These are phyloP conservation scores for Cylindrotheca fusiformis DNA, from an alignment of 108 stramenopile genomes.

Conservation along the genomic window DNA sequence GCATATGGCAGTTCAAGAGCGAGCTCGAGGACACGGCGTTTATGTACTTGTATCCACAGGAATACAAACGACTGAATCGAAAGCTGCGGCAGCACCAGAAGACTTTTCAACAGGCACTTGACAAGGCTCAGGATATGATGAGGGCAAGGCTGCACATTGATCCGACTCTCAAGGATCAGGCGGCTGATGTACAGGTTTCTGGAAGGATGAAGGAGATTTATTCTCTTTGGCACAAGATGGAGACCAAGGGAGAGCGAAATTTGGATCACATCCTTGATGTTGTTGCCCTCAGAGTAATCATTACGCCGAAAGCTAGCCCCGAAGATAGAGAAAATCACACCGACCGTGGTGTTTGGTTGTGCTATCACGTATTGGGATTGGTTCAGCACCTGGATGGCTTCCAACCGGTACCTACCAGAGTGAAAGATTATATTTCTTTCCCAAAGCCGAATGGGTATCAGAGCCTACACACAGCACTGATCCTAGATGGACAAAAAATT, in stretches of 20 bases:
- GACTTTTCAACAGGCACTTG: slow-evolving; percentile 74
- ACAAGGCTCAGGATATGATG: slow-evolving; percentile 72
- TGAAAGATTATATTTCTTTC: slow-evolving; percentile 94
- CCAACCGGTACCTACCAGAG: slow-evolving; percentile 85
- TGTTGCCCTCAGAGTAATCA: slow-evolving; percentile 89
- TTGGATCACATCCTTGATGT: slow-evolving; percentile 89
- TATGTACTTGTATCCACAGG: slow-evolving; percentile 89
- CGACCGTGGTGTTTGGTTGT: slow-evolving; percentile 84
- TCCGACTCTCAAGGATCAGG: slow-evolving; percentile 66
- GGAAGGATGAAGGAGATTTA: slow-evolving; percentile 94
- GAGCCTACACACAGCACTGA: slow-evolving; percentile 88
- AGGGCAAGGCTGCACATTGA: slow-evolving; percentile 67
- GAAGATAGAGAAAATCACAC: slow-evolving; percentile 42
- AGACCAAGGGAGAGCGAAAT: slow-evolving; percentile 75
- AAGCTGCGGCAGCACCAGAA: slow-evolving; percentile 59
- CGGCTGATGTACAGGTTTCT: slow-evolving; percentile 63
- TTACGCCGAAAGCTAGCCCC: slow-evolving; percentile 60
- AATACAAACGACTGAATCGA: slow-evolving; percentile 83
- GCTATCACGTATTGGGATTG: slow-evolving; percentile 91
- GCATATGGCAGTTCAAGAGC: slow-evolving; percentile 94
- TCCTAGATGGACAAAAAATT: slow-evolving; percentile 85
- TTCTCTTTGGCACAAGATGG: slow-evolving; percentile 95
- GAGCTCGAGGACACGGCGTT: slow-evolving; percentile 97
- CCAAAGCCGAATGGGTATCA: slow-evolving; percentile 95
- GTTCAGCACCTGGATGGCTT: slow-evolving; percentile 90